Base-by-base conservation (phyloP, 139 green algal genomes). In the Eudorina sp. region DNA sequence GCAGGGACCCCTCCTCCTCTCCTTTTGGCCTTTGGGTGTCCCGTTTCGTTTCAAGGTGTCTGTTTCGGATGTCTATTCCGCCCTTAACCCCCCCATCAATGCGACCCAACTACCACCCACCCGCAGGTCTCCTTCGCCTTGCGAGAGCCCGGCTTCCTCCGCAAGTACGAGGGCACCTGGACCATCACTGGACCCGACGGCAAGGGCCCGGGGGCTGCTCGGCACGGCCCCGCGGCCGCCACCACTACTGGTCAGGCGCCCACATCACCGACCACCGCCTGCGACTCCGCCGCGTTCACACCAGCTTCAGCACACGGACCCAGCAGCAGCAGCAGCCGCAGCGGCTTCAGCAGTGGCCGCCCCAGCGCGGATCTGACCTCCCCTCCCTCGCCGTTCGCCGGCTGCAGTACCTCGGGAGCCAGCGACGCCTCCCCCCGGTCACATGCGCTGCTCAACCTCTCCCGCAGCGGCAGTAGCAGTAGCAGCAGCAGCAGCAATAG, bases 91-190 rank as follows among this genome's bases (percentile, higher is more conserved):
- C n/a, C n/a, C n/a, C n/a, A n/a, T n/a, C n/a, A n/a, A n/a, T n/a
- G n/a, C n/a, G n/a, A n/a, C n/a, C n/a, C n/a, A n/a, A n/a, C n/a
- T n/a, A n/a, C n/a, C n/a, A n/a, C n/a, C 36, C 36, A 11, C 19
- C 43, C 31, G 23, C 77, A 92, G 89, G 89, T 92, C 23, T 88
- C 66, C 4, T 94, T 94, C 88, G 80, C 62, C n/a, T 88, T 94
- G 18, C 75, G 92, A 0, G 92, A 94, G 85, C 90, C 92, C 29
- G 92, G 92, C 77, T 94, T 94, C 85, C 88, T 94, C 34, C 51
- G 72, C 3, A 43, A 48, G 40, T 94, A 94, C 45, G 92, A 94
- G 78, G 84, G 89, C 19, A 85, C 73, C 25, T 85, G 85, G 73
- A 90, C 85, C n/a, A 89, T 89, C 53, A 89, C 70, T n/a, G 83